Evolutionary conservation across 2,329 filamentous ascomycete genomes (phyloP), one percentile per base, ranked within the genome.

Genomic region (Setomelanomma holmii): DNA sequence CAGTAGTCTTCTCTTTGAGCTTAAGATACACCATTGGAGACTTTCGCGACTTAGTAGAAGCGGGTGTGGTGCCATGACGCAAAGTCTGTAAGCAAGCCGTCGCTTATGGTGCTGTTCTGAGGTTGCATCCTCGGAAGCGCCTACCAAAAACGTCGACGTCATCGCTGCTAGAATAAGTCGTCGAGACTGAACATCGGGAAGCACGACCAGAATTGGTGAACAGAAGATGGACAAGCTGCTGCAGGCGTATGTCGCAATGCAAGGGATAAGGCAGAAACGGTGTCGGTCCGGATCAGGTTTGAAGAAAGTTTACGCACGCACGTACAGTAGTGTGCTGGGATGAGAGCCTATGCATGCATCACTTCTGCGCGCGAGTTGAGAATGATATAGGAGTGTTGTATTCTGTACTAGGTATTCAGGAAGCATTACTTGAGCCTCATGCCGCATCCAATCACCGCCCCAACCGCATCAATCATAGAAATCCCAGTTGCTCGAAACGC

Each of bases 391-490:
- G 24, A 43, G 4, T 14, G n/a, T 43, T 38, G 33, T 49, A 50
- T 50, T 50, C 40, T 44, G n/a, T n/a, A n/a, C n/a, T 45, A 8
- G 40, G 19, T 39, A 45, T 51, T 20, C 17, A 36, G 17, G 33
- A 38, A 24, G 39, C 17, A 43, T 43, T 27, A 38, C 16, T 30
- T 14, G 7, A n/a, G 14, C 20, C 11, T 21, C 33, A 38, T 43
- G 36, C 21, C 4, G 21, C 43, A 45, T 45, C 49, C 38, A 43
- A 36, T 41, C 35, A 23, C 43, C 47, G 46, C 46, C 33, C 36
- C 27, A 41, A 34, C 45, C 41, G 45, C 49, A 49, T 53, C 52
- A 54, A 40, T 56, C 53, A 43, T 58, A 39, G n/a, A 35, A 23
- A 33, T 20, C 2, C 24, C 19, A 16, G 36, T 45, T 41, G 16